Evolutionary conservation across 2,329 filamentous ascomycete genomes (phyloP).

Genomic region (Cytospora leucostoma): DNA sequence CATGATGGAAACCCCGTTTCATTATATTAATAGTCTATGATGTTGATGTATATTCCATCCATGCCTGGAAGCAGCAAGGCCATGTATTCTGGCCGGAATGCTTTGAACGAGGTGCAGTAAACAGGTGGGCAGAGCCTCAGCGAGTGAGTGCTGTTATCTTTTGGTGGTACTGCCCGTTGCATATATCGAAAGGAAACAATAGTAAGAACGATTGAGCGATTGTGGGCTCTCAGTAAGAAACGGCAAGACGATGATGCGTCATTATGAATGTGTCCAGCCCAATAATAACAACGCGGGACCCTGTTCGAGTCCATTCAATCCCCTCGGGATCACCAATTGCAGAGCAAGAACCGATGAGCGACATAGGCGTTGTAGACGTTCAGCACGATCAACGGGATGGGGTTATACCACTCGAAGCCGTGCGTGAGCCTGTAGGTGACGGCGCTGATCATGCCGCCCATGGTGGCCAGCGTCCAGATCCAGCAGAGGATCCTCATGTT

Average conservation of each 20-base stretch:
- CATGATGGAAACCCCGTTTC: not conserved
- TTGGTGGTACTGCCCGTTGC: no score
- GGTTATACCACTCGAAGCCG: conserved; percentile 43
- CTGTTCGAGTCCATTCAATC: no score
- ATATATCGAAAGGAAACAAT: no score
- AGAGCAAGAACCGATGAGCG: conserved; percentile 43
- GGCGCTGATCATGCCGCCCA: conserved; percentile 39
- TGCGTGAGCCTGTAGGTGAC: conserved; percentile 39
- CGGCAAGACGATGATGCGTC: no score
- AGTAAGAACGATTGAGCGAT: no score
- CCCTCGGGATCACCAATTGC: conserved; percentile 31
- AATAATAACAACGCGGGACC: no score
- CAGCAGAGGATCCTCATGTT: conserved; percentile 45
- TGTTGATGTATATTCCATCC: not conserved
- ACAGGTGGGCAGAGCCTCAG: not conserved
- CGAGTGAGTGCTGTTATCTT: not conserved
- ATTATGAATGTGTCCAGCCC: no score
- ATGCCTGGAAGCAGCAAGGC: not conserved
- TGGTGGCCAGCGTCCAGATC: conserved; percentile 39
- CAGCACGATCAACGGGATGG: conserved; percentile 41
- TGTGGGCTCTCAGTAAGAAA: no score
- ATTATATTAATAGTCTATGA: not conserved
- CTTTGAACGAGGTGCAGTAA: not conserved
- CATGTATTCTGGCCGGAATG: not conserved
- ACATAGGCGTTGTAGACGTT: conserved; percentile 43